Evolutionary conservation across 2,329 filamentous ascomycete species (phyloP), one percentile per base, ranked within the genome.

Genomic region (Metarhizium album): DNA sequence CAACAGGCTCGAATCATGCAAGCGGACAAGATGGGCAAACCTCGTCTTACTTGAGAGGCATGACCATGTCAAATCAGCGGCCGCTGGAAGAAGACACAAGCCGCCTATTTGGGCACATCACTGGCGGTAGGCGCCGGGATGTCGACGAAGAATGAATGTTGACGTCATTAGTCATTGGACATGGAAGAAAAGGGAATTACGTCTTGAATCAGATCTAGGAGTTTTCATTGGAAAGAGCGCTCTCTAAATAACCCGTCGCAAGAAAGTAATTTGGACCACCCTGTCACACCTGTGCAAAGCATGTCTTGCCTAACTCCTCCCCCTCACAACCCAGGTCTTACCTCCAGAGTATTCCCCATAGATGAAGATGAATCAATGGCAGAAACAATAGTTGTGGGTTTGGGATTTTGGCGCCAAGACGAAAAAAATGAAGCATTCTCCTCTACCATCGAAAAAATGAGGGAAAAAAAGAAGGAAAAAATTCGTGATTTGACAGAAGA

Each of bases 181-280:
- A 43, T 54, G 42, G 52, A 49, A 51, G 52, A 45, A 35, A 45
- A 43, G 47, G 46, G 31, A 46, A 49, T 47, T 42, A 53, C 46
- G 47, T 47, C n/a, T 56, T 61, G 52, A 63, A 59, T 59, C 58
- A 64, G 54, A 63, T 66, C 63, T 66, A 66, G 55, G 51, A 27
- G 59, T 63, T 65, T 63, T 54, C 62, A 62, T 62, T 58, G 55
- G 58, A 54, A 60, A 58, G 49, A 54, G 57, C 59, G 61, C 60
- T 62, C 58, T 64, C 63, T 64, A 66, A 60, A 59, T 58, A 57
- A 57, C 53, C 33, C 55, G 33, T 52, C 43, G 43, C 35, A 49
- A 45, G 33, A 29, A 46, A 52, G n/a, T 43, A 23, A 43, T 16
- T 24, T 52, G 33, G 42, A 35, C 46, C 48, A 27, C 45, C 3